phyloP scores from a whole-genome alignment of 306 rosid species.

The Benincasa hispida region DNA sequence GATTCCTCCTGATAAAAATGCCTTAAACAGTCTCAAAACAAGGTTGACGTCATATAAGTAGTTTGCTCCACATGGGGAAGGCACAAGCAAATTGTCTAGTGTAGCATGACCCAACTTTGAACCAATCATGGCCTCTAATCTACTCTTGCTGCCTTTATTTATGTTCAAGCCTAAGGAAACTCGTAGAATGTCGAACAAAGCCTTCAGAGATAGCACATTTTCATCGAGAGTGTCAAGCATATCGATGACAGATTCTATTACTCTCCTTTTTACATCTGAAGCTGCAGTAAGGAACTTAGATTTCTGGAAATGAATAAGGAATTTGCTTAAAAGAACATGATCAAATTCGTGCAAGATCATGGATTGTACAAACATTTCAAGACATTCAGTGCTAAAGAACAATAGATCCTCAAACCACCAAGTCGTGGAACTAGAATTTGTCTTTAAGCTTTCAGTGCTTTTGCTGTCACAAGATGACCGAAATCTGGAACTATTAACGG shows the following conservation, averaged over 20 bases:
- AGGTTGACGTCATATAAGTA: conserved; percentile 75
- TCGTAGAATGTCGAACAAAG: conserved; percentile 56
- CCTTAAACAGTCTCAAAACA: conserved; percentile 63
- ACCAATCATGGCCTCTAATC: conserved; percentile 80
- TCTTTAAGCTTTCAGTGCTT: conserved; percentile 73
- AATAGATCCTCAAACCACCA: conserved; percentile 96
- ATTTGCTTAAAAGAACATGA: conserved; percentile 44
- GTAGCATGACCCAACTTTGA: conserved; percentile 64
- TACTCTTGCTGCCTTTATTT: conserved; percentile 46
- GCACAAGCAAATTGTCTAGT: conserved; percentile 79
- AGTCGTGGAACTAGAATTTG: conserved; percentile 33
- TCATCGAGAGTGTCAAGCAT: conserved; percentile 40
- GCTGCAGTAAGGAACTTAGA: conserved; percentile 32
- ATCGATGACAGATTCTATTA: conserved; percentile 47
- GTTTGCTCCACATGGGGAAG: conserved; percentile 58
- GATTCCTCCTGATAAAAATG: conserved; percentile 28
- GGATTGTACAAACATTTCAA: conserved; percentile 43
- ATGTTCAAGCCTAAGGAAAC: conserved; percentile 42
- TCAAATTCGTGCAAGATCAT: conserved; percentile 52
- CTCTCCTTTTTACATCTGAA: conserved; percentile 31
- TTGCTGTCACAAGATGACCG: conserved; percentile 73
- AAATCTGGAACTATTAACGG: conserved; percentile 69
- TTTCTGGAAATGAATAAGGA: conserved; percentile 69
- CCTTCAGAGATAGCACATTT: conserved; percentile 43
- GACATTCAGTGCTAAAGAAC: conserved; percentile 33